These are phyloP conservation scores for Gastrolobium villosum DNA, from an alignment of 306 rosid species.

Conservation along the genomic window DNA sequence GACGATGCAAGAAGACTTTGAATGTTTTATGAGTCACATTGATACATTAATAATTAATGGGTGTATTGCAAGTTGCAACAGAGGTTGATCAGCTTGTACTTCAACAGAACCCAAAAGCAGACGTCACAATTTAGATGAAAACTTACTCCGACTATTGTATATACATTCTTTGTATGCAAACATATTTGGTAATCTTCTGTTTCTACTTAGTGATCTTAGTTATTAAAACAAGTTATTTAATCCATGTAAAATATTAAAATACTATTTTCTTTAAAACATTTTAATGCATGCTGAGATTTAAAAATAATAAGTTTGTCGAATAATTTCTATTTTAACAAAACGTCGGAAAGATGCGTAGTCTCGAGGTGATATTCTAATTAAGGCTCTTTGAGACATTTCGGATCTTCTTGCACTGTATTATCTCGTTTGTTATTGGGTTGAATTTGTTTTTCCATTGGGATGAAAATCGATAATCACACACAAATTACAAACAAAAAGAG, in stretches of 20 bases:
- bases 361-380: too few species aligned
- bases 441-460: too few species aligned
- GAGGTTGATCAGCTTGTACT: neutral
- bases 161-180: conserved; percentile 6
- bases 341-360: neutral
- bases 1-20: conserved; percentile 43
- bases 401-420: too few species aligned
- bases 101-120: neutral
- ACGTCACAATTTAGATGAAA: conserved; percentile 20
- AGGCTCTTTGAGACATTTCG: too few species aligned
- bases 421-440: too few species aligned
- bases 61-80: too few species aligned
- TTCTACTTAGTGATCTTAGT: conserved; percentile 27
- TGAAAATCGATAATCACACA: too few species aligned
- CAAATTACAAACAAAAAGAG: too few species aligned
- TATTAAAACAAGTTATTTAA: conserved; percentile 13
- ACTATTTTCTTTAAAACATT: neutral
- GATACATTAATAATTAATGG: conserved; percentile 19
- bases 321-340: neutral
- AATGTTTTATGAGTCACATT: conserved; percentile 21
- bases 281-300: neutral
- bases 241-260: neutral
- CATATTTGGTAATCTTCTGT: conserved; percentile 26
- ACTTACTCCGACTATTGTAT: neutral
- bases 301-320: neutral